Conservation (phyloP, 1,139 yeast species). For the Zhuliangozyma blackwelliae region DNA sequence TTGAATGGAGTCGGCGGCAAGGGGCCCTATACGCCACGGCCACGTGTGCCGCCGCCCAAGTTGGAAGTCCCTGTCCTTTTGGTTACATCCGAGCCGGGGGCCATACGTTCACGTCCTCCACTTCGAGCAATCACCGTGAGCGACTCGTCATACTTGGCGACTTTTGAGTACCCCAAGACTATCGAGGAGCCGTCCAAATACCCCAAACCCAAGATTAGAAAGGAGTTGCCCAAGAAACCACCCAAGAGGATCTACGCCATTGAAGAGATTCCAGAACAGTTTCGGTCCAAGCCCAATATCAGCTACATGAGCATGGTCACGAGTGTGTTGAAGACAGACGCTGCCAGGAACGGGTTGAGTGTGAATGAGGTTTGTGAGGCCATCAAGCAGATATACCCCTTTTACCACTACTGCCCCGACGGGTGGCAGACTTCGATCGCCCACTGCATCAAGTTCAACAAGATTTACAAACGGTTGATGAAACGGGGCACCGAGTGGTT, state of each 20-base stretch:
- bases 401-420: slow-evolving; percentile 87
- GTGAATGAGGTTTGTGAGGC: slow-evolving; percentile 82
- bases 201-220: slow-evolving; percentile 45
- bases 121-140: slow-evolving; percentile 24
- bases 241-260: slow-evolving; percentile 58
- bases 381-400: slow-evolving; percentile 83
- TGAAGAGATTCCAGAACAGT: slow-evolving; percentile 85
- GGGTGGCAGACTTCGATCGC: slow-evolving; percentile 97
- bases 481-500: slow-evolving; percentile 72
- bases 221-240: slow-evolving; percentile 29
- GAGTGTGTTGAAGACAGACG: slow-evolving; percentile 65
- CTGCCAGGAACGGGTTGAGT: slow-evolving; percentile 60
- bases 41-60: slow-evolving; percentile 29
- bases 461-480: slow-evolving; percentile 71
- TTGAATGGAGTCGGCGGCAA: not conserved
- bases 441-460: slow-evolving; percentile 81
- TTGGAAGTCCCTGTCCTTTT: slow-evolving; percentile 32
- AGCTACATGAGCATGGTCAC: slow-evolving; percentile 79
- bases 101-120: slow-evolving; percentile 15
- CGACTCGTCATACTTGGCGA: slow-evolving; percentile 18
- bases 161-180: slow-evolving; percentile 33
- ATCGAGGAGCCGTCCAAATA: slow-evolving; percentile 30
- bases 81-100: slow-evolving; percentile 18
- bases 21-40: not conserved
- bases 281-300: slow-evolving; percentile 74